A percentile compares a stretch with the other conserved stretches of the same genome.
phyloP scores from a whole-genome alignment of 306 rosid species.

The Dryas drummondii region DNA sequence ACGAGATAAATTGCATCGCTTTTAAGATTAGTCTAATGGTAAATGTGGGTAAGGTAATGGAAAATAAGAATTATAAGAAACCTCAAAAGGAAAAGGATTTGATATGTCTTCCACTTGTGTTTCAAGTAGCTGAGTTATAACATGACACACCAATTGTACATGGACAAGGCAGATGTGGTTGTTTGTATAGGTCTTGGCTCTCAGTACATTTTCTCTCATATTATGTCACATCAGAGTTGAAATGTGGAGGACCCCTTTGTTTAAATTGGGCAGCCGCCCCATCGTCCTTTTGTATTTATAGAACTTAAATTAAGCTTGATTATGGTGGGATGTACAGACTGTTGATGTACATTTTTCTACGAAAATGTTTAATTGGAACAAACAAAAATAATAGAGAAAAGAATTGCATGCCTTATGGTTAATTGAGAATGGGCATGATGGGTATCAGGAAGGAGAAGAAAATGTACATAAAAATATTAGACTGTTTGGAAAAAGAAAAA shows the following conservation, averaged over 20 bases:
- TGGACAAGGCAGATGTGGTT: neutral
- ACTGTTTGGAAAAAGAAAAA: too few species aligned
- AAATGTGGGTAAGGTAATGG: too few species aligned
- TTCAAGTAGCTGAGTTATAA: neutral
- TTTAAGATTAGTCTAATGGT: too few species aligned
- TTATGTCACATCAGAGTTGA: neutral
- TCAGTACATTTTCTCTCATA: neutral
- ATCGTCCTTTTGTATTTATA: neutral
- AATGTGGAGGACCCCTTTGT: neutral
- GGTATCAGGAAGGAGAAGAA: too few species aligned
- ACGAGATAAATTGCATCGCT: too few species aligned
- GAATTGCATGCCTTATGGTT: too few species aligned
- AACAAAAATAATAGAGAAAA: too few species aligned
- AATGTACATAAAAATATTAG: too few species aligned
- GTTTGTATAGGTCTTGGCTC: neutral
- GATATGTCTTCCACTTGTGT: neutral
- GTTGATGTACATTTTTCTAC: neutral
- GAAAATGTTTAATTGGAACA: neutral
- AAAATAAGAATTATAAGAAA: neutral
- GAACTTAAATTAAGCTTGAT: neutral
- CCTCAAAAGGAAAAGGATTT: neutral
- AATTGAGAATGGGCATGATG: too few species aligned
- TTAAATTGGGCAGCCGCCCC: neutral
- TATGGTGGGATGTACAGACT: neutral
- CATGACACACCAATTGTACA: neutral